Evolutionary conservation across 2,329 filamentous ascomycete genomes (phyloP).

Genomic region (Cladosporium sphaerospermum): DNA sequence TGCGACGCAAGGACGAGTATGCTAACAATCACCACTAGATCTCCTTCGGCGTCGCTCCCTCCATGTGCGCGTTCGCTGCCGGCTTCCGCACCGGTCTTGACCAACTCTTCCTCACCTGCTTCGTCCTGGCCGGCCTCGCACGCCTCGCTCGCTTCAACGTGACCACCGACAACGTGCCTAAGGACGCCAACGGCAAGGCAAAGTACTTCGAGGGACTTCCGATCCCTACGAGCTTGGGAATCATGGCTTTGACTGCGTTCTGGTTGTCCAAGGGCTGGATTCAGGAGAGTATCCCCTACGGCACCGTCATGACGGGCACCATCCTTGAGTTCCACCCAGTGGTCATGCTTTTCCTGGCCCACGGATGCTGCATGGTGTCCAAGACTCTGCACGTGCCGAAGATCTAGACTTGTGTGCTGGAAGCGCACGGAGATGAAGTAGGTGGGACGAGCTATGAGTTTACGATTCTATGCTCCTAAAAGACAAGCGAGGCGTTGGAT

Average conservation of each 20-base stretch:
- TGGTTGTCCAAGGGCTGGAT: conserved; percentile 81
- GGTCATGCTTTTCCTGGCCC: conserved; percentile 73
- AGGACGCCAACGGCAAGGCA: conserved; percentile 85
- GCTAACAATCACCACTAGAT: conserved; percentile 51
- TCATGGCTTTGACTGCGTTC: conserved; percentile 80
- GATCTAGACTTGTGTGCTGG: conserved; percentile 20
- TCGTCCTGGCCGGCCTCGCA: conserved; percentile 90
- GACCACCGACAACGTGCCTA: conserved; percentile 80
- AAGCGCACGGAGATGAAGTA: neutral
- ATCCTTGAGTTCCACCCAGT: conserved; percentile 77
- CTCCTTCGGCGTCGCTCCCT: conserved; percentile 89
- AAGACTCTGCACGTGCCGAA: conserved; percentile 94
- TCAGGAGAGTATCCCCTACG: conserved; percentile 69
- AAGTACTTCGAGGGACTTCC: conserved; percentile 96
- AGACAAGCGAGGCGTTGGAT: conserved; percentile 11
- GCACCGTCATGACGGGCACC: conserved; percentile 61
- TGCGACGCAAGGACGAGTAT: neutral
- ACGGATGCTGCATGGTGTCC: conserved; percentile 91
- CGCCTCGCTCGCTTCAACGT: conserved; percentile 97
- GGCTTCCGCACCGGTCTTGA: conserved; percentile 80
- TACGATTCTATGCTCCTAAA: conserved; percentile 4
- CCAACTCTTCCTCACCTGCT: conserved; percentile 75
- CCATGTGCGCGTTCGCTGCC: conserved; percentile 79
- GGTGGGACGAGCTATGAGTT: conserved; percentile 9
- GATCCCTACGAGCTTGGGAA: conserved; percentile 79